Conservation (phyloP, 768 basidiomycete species). For the Lactarius sanguifluus region DNA sequence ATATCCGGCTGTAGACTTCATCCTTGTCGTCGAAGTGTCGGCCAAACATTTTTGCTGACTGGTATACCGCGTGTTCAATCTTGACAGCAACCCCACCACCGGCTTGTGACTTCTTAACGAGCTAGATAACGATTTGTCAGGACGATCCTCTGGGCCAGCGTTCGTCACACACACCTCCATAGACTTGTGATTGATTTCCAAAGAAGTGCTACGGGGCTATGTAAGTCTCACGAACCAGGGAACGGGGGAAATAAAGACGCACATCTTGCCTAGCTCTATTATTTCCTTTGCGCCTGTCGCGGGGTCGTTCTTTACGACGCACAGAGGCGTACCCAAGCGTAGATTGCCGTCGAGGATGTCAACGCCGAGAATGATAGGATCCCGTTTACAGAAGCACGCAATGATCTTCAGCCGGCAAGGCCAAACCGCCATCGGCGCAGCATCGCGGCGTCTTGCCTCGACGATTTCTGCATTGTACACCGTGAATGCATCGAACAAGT, state of each 20-base stretch:
- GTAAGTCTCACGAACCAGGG: constrained; percentile 8
- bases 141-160: not conserved
- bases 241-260: constrained; percentile 35
- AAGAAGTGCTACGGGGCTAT: constrained; percentile 64
- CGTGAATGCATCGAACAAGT: constrained; percentile 94
- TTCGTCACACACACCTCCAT: constrained; percentile 57
- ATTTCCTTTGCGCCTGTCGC: constrained; percentile 87
- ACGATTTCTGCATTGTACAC: constrained; percentile 89
- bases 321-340: constrained; percentile 90
- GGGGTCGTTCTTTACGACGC: constrained; percentile 91
- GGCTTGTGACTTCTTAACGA: constrained; percentile 91
- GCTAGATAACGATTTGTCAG: constrained; percentile 41
- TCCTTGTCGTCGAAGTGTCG: constrained; percentile 97
- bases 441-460: constrained; percentile 89
- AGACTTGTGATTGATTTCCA: constrained; percentile 96
- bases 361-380: constrained; percentile 95
- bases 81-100: constrained; percentile 97
- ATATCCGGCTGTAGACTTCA: constrained; percentile 87
- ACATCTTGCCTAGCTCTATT: constrained; percentile 94
- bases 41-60: constrained; percentile 93
- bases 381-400: constrained; percentile 93
- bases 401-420: constrained; percentile 92
- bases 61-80: constrained; percentile 96
- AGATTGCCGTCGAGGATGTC: constrained; percentile 93
- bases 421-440: constrained; percentile 95